Base-by-base conservation (phyloP, 1,139 yeast genomes). In the Zhuliangozyma parablackwelliae region DNA sequence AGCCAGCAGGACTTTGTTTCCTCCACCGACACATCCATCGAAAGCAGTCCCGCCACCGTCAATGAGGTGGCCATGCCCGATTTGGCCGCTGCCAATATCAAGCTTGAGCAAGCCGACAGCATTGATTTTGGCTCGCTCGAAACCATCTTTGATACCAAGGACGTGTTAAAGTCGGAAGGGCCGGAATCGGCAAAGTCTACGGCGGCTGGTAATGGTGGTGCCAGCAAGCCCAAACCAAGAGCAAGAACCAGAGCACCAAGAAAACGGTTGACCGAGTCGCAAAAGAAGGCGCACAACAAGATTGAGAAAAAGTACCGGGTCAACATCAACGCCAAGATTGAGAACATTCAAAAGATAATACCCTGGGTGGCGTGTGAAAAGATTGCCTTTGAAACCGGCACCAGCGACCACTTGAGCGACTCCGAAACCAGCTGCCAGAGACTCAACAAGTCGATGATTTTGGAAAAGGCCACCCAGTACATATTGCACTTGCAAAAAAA, bases 241-340 rank as follows among this genome's bases (percentile, higher is more conserved):
- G 9, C 24, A 7, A 41, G 41, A 27, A 73, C 65, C 53, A 65
- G 78, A 49, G 71, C 76, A 2, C 72, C 79, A 35, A 63, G 83
- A 50, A 78, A 78, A 59, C 71, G 80, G 55, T 57, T 78, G 40
- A 78, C 83, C 3, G 66, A 70, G 6, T 69, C 73, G 43, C 88
- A 82, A 58, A 80, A 81, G 47, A 79, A 78, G 50, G 87, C 87
- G 0, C 89, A 82, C 52, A 80, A 80, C 56, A 76, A 77, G 53
- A 80, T 81, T 44, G 88, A 78, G 52, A 80, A 82, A 54, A 75
- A 80, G 46, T 82, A 82, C 57, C 65, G 90, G 54, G 80, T 81
- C 41, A 82, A 81, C 54, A 82, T 82, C 50, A 82, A 82, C 55
- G 78, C 84, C 13, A 82, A 81, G 56, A 82, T 82, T 41, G 83